These are phyloP conservation scores for Arxiozyma telluris DNA, from an alignment of 1,139 yeast species.

Conservation along the genomic window DNA sequence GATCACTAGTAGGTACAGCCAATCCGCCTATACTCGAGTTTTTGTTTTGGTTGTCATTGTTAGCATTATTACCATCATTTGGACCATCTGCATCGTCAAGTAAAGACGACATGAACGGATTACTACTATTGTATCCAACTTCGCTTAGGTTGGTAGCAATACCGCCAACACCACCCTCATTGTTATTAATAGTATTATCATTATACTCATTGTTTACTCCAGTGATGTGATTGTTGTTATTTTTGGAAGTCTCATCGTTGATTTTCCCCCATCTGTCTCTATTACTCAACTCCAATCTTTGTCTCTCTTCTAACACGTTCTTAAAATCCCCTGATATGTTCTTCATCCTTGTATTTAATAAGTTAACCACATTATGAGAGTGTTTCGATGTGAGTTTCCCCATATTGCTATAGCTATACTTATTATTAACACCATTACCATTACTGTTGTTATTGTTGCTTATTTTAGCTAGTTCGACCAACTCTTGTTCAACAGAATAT, in stretches of 20 bases:
- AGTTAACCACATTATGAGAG: slow-evolving; percentile 76
- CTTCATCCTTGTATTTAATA: slow-evolving; percentile 80
- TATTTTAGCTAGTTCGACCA: slow-evolving; percentile 34
- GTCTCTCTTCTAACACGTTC: slow-evolving; percentile 77
- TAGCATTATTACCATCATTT: neutral
- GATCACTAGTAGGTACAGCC: slow-evolving; percentile 60
- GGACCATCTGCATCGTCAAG: slow-evolving; percentile 26
- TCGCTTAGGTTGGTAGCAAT: neutral
- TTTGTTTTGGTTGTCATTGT: neutral
- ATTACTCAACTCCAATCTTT: slow-evolving; percentile 71
- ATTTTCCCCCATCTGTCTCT: slow-evolving; percentile 81
- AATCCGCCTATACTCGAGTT: slow-evolving; percentile 33
- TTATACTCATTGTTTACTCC: slow-evolving; percentile 3
- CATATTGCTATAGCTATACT: slow-evolving; percentile 10
- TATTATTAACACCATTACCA: slow-evolving; percentile 33
- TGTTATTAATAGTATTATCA: neutral
- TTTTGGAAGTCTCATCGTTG: neutral
- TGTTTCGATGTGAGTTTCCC: slow-evolving; percentile 33
- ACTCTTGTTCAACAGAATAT: slow-evolving; percentile 69
- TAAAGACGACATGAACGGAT: slow-evolving; percentile 31
- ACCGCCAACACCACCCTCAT: neutral
- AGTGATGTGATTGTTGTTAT: slow-evolving; percentile 1
- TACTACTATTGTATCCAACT: slow-evolving; percentile 26
- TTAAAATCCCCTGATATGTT: slow-evolving; percentile 90
- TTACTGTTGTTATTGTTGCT: slow-evolving; percentile 40